These are phyloP conservation scores for Neurospora tetraspora DNA, from an alignment of 495 filamentous ascomycete genomes.

Conservation along the genomic window DNA sequence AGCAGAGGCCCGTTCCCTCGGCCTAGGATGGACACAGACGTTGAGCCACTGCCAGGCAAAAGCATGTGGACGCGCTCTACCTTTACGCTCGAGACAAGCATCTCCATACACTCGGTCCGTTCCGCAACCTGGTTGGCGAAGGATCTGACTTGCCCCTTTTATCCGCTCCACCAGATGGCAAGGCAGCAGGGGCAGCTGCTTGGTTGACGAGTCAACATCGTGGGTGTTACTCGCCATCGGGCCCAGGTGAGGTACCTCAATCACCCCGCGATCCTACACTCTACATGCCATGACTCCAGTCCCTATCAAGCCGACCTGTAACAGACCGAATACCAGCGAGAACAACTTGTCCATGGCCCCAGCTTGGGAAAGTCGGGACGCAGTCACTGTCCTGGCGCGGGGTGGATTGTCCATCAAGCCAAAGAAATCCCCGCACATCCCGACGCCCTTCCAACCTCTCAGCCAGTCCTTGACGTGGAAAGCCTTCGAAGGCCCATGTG, in stretches of 20 bases:
- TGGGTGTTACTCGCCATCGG: not conserved
- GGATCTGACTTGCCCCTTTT: not conserved
- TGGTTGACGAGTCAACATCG: not conserved
- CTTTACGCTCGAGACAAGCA: not conserved
- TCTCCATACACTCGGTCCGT: not conserved
- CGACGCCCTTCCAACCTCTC: not conserved
- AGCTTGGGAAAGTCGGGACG: not conserved
- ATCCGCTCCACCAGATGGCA: not conserved
- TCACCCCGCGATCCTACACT: not conserved
- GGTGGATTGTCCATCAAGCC: not conserved
- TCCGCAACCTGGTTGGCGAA: not conserved
- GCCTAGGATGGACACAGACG: not conserved
- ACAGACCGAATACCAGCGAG: not conserved
- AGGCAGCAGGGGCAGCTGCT: not conserved
- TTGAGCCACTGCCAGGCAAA: not conserved
- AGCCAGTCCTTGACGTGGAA: not conserved
- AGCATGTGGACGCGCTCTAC: not conserved
- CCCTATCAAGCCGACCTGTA: not conserved
- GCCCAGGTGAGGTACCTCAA: not conserved
- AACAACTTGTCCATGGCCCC: not conserved
- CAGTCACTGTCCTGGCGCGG: not conserved
- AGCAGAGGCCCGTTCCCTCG: not conserved
- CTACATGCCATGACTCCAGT: not conserved
- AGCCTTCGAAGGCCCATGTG: not conserved
- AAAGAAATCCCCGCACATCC: not conserved